Evolutionary conservation across 768 basidiomycete species (phyloP).

Genomic region (Candolleomyces eurysporus): DNA sequence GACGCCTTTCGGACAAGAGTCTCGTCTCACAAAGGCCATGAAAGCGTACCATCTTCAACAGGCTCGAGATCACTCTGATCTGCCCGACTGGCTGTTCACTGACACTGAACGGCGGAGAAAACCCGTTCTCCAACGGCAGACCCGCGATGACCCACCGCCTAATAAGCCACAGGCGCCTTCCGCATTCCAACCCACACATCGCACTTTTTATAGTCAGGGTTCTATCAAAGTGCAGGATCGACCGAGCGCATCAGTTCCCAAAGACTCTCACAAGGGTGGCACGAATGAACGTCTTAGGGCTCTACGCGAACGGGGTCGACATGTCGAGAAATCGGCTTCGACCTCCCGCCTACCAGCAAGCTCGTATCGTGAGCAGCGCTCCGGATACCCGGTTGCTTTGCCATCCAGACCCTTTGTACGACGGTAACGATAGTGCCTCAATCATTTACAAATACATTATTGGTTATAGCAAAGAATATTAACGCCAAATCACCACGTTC

Average conservation of each 20-base stretch:
- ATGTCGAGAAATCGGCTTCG: constrained; percentile 11
- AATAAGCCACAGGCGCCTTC: background rate
- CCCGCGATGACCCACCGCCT: background rate
- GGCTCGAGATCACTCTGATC: constrained; percentile 52
- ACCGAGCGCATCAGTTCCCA: constrained; percentile 5
- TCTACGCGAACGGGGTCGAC: constrained; percentile 49
- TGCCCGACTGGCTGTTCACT: constrained; percentile 67
- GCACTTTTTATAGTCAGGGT: background rate
- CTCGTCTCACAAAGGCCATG: constrained; percentile 61
- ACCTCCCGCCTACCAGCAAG: background rate
- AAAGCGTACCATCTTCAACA: constrained; percentile 66
- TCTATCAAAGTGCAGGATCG: background rate
- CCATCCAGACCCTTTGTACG: too few species aligned
- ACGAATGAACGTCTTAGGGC: constrained; percentile 43
- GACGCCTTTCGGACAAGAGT: constrained; percentile 55
- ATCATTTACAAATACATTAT: too few species aligned
- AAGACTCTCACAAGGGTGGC: constrained; percentile 20
- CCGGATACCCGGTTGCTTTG: too few species aligned
- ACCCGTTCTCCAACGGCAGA: constrained; percentile 9
- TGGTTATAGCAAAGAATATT: too few species aligned
- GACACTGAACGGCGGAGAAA: constrained; percentile 47
- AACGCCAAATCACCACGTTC: too few species aligned
- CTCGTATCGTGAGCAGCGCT: background rate
- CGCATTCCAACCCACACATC: background rate
- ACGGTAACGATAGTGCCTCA: too few species aligned